These are phyloP conservation scores for Monilinia fructicola DNA, from an alignment of 2,329 filamentous ascomycete species.

Conservation along the genomic window DNA sequence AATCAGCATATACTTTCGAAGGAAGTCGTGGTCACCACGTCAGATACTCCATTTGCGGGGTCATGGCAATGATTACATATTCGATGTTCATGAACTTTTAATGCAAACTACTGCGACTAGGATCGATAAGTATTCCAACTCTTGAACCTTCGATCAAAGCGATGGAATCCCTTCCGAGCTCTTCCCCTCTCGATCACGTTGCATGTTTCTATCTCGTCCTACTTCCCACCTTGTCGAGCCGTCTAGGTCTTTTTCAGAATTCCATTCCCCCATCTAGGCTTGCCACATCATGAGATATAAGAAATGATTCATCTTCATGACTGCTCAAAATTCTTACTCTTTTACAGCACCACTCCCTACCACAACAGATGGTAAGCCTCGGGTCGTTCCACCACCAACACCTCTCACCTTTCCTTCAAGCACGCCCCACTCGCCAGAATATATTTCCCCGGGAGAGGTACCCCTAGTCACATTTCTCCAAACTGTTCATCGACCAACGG, in stretches of 20 bases:
- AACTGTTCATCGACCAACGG: slow-evolving; percentile 52
- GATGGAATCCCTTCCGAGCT: neutral
- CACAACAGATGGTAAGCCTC: slow-evolving; percentile 30
- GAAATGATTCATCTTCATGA: neutral
- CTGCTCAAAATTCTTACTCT: slow-evolving; percentile 27
- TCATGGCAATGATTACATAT: slow-evolving; percentile 2
- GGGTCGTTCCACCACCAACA: slow-evolving; percentile 34
- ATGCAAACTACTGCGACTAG: neutral
- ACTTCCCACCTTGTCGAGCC: neutral
- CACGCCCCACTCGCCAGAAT: slow-evolving; percentile 35
- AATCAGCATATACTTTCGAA: neutral
- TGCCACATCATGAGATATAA: neutral
- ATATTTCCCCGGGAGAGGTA: slow-evolving; percentile 31
- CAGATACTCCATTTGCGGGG: neutral
- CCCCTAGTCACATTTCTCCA: slow-evolving; percentile 54
- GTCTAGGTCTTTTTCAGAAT: neutral
- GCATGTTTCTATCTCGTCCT: neutral
- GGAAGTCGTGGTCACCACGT: neutral
- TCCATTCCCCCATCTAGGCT: neutral
- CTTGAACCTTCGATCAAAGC: neutral
- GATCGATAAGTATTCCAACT: slow-evolving; percentile 1
- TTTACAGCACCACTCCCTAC: slow-evolving; percentile 24
- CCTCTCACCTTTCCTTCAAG: slow-evolving; percentile 35
- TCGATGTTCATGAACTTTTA: neutral
- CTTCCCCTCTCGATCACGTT: neutral